phyloP scores from a whole-genome alignment of 495 filamentous ascomycete species.

The Hypoxylon lenormandii region DNA sequence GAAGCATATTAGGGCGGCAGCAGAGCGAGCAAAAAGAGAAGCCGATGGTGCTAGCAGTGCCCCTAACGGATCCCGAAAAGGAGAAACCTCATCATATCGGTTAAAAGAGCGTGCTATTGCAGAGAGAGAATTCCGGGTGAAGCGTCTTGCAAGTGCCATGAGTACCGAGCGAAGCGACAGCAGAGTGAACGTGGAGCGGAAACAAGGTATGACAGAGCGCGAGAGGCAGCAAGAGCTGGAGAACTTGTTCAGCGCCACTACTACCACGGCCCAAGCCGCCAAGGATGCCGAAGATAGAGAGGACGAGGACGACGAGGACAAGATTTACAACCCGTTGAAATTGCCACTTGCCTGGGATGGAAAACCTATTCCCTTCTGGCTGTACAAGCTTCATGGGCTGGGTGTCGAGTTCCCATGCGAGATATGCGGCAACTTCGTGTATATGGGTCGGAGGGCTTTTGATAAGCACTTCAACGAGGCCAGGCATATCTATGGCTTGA shows the following conservation, averaged over 20 bases:
- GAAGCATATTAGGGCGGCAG: conserved; percentile 88
- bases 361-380: conserved; percentile 98
- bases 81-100: conserved; percentile 60
- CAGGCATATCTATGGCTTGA: conserved; percentile 88
- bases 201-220: conserved; percentile 93
- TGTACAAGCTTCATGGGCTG: conserved; percentile 95
- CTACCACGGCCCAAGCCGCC: conserved; percentile 59
- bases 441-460: conserved; percentile 93
- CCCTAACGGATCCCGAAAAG: conserved; percentile 48
- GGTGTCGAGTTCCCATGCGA: conserved; percentile 96
- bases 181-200: conserved; percentile 89
- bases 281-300: conserved; percentile 68
- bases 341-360: conserved; percentile 96
- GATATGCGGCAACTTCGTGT: conserved; percentile 96
- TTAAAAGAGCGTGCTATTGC: conserved; percentile 92
- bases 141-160: conserved; percentile 79
- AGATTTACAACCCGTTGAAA: conserved; percentile 96
- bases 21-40: conserved; percentile 60
- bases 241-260: conserved; percentile 73
- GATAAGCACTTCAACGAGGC: conserved; percentile 98
- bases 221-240: conserved; percentile 93
- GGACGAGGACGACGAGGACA: conserved; percentile 77
- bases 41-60: conserved; percentile 32
- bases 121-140: conserved; percentile 85
- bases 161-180: conserved; percentile 84